A percentile compares a stretch with the other conserved stretches of the same genome.
Evolutionary conservation across 371 early-diverging fungal species (phyloP).

Genomic region (Parasitella parasitica): DNA sequence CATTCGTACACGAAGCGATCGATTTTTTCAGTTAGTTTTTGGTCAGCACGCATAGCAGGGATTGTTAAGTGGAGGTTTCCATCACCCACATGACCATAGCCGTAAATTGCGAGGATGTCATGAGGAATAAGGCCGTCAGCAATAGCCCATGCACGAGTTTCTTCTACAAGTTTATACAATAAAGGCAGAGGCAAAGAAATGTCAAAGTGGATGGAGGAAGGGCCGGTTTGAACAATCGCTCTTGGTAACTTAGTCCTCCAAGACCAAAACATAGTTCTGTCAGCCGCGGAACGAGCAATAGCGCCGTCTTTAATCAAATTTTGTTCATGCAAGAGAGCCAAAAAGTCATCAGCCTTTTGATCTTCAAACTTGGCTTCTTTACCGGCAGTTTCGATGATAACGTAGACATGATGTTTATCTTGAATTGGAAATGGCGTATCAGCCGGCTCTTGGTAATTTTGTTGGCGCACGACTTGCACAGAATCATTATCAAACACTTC

Average conservation of each 20-base stretch:
- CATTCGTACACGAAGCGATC: slow-evolving; percentile 90
- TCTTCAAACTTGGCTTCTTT: slow-evolving; percentile 82
- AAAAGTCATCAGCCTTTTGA: slow-evolving; percentile 60
- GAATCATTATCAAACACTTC: slow-evolving; percentile 86
- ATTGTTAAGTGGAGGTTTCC: slow-evolving; percentile 91
- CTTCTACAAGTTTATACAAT: slow-evolving; percentile 77
- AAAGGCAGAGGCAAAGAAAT: slow-evolving; percentile 74
- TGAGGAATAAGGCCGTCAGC: slow-evolving; percentile 46
- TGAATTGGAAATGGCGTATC: slow-evolving; percentile 53
- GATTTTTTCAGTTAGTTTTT: slow-evolving; percentile 57
- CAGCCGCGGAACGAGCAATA: slow-evolving; percentile 54
- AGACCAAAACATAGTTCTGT: slow-evolving; percentile 33
- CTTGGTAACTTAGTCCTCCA: slow-evolving; percentile 35
- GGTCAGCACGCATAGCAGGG: slow-evolving; percentile 56
- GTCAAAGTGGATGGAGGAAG: slow-evolving; percentile 71
- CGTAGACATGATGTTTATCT: slow-evolving; percentile 69
- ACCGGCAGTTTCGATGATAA: slow-evolving; percentile 88
- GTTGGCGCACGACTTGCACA: slow-evolving; percentile 56
- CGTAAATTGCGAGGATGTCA: slow-evolving; percentile 65
- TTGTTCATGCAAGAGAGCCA: slow-evolving; percentile 59
- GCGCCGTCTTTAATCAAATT: slow-evolving; percentile 73
- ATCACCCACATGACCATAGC: slow-evolving; percentile 91
- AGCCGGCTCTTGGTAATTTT: slow-evolving; percentile 47
- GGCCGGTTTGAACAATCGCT: slow-evolving; percentile 45
- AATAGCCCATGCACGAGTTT: slow-evolving; percentile 51